These are phyloP conservation scores for Aspergillus panamensis DNA, from an alignment of 495 filamentous ascomycete genomes.

Conservation along the genomic window DNA sequence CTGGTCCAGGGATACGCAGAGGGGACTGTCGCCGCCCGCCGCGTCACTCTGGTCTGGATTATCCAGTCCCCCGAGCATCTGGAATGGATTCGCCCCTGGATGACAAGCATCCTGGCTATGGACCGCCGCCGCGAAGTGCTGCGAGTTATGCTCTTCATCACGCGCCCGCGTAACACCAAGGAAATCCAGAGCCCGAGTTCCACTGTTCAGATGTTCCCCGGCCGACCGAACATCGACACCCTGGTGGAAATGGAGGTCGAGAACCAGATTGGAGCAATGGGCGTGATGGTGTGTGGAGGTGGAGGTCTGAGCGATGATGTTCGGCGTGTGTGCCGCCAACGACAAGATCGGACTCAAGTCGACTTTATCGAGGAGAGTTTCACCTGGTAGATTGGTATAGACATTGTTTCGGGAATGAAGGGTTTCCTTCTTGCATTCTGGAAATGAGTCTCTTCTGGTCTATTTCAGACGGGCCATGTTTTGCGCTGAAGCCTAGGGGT, in stretches of 20 bases:
- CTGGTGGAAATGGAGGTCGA: slow-evolving; percentile 73
- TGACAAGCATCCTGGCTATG: slow-evolving; percentile 81
- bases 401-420: not conserved
- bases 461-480: not conserved
- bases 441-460: not conserved
- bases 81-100: slow-evolving; percentile 92
- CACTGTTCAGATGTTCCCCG: slow-evolving; percentile 81
- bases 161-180: slow-evolving; percentile 67
- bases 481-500: not conserved
- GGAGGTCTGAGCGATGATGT: slow-evolving; percentile 83
- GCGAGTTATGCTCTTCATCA: slow-evolving; percentile 82
- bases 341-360: slow-evolving; percentile 60
- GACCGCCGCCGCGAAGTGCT: slow-evolving; percentile 73
- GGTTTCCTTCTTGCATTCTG: not conserved
- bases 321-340: slow-evolving; percentile 63
- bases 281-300: slow-evolving; percentile 85
- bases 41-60: slow-evolving; percentile 83
- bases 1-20: slow-evolving; percentile 70
- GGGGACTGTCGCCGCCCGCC: slow-evolving; percentile 73
- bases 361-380: slow-evolving; percentile 89
- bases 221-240: slow-evolving; percentile 75
- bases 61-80: slow-evolving; percentile 82
- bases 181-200: slow-evolving; percentile 66
- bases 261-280: slow-evolving; percentile 79
- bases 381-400: slow-evolving; percentile 61